Base-by-base conservation (phyloP, 129 eudicot genomes). In the Rutidosis leptorrhynchoides region DNA sequence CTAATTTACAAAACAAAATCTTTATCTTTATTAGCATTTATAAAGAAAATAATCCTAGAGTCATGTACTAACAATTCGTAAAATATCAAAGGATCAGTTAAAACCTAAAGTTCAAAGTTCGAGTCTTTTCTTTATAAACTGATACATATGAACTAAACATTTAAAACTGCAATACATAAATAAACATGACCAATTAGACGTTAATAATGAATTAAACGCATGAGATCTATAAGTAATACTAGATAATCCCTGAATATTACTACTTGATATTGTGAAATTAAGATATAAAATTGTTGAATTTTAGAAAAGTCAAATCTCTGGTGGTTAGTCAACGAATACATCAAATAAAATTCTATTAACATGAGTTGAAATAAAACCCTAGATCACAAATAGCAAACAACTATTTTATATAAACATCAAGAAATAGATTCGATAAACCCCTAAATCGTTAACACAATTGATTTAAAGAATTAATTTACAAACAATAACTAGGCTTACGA, bases 351-450 rank as follows among this genome's bases (percentile, higher is more conserved):
- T 21, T 11, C 35, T 25, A 58, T 5, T 58, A 0, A 20, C 35
- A 3, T 15, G 19, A 11, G 15, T 40, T 27, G 16, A 12, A 58
- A 25, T 5, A n/a, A 58, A 16, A 58, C 63, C 37, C 35, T 58
- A 27, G 40, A 58, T 57, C 24, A 9, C 29, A 54, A 24, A 54
- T 2, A 54, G 29, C 60, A 54, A 21, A 8, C 28, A 11, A 54
- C 16, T 54, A 9, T 23, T 49, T 7, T 30, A 6, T 17, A 30
- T 32, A 15, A 29, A 28, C 35, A 45, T 37, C 66, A 45, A 43
- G 30, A 58, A 17, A 70, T 56, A 27, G 45, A 71, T 60, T 49
- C 32, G 48, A 4, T 10, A 33, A 72, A 63, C 12, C 70, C 74
- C 57, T 58, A 68, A n/a, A 58, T 3, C 42, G 23, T 57, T 42